phyloP scores from a whole-genome alignment of 75 land plant genomes.

The Cupressus sempervirens region DNA sequence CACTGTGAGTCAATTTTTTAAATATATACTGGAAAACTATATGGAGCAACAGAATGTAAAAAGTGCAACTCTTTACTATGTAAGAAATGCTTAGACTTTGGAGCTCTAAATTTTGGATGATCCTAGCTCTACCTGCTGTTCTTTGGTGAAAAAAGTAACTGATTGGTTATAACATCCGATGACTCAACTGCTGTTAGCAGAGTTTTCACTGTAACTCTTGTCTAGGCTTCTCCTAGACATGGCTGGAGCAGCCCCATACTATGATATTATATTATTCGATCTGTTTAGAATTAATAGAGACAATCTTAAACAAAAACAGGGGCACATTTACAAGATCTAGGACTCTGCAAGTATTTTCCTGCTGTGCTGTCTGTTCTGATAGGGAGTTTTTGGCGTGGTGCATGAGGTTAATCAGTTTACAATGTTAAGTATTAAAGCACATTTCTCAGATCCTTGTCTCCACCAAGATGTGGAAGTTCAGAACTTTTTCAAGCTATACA shows the following conservation, averaged over 20 bases:
- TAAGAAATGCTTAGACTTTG: not conserved
- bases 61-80: not conserved
- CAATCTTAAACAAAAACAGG: not conserved
- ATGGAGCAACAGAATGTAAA: no score
- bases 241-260: not conserved
- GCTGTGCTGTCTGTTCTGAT: not conserved
- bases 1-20: no score
- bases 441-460: no score
- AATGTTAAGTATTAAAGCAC: not conserved
- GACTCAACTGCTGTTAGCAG: not conserved
- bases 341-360: not conserved
- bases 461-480: no score
- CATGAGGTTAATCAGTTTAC: not conserved
- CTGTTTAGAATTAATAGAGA: not conserved
- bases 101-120: not conserved
- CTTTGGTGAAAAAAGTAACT: not conserved
- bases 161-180: not conserved
- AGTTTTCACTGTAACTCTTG: not conserved
- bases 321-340: not conserved
- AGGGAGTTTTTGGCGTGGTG: not conserved
- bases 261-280: not conserved
- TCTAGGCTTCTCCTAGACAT: not conserved
- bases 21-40: no score
- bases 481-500: no score
- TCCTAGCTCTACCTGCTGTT: not conserved